phyloP scores from a whole-genome alignment of 1,284 basidiomycete species.

The Blastosporella zonata region DNA sequence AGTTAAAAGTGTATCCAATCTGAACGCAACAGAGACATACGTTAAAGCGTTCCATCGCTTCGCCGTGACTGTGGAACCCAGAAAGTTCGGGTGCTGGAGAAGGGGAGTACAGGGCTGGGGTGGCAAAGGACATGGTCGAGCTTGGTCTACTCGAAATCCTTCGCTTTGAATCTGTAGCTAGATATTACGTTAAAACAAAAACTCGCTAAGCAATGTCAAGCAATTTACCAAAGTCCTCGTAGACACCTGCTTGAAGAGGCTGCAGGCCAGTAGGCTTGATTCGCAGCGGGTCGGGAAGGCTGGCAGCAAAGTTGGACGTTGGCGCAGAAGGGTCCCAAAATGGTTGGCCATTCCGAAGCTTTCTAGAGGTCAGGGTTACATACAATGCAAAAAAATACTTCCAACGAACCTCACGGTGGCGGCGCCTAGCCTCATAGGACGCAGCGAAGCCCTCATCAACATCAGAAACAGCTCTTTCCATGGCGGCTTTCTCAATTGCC shows the following conservation, averaged over 20 bases:
- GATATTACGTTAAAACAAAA: slow-evolving; percentile 3
- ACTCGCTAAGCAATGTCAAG: background rate
- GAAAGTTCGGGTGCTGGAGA: slow-evolving; percentile 49
- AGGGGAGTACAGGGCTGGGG: slow-evolving; percentile 42
- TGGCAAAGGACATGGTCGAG: slow-evolving; percentile 40
- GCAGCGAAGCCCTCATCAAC: slow-evolving; percentile 87
- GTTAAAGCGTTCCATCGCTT: slow-evolving; percentile 75
- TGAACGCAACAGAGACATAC: slow-evolving; percentile 36
- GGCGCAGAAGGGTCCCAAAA: slow-evolving; percentile 87
- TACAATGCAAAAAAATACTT: background rate
- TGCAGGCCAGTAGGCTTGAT: slow-evolving; percentile 85
- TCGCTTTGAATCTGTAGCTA: slow-evolving; percentile 54
- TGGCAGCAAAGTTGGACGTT: slow-evolving; percentile 72
- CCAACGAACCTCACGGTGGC: slow-evolving; percentile 77
- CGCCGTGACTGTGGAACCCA: slow-evolving; percentile 55
- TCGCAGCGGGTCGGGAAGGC: slow-evolving; percentile 87
- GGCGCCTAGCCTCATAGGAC: slow-evolving; percentile 83
- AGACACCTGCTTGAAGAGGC: slow-evolving; percentile 82
- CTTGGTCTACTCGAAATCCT: slow-evolving; percentile 59
- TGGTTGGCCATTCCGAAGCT: slow-evolving; percentile 67
- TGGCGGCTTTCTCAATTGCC: slow-evolving; percentile 96
- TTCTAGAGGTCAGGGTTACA: slow-evolving; percentile 3
- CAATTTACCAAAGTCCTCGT: slow-evolving; percentile 87
- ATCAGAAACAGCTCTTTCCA: slow-evolving; percentile 95
- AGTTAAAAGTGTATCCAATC: background rate